A percentile compares a stretch with the other conserved stretches of the same genome.
phyloP scores from a whole-genome alignment of 2,329 filamentous ascomycete species.

The Aspergillus eucalypticola region DNA sequence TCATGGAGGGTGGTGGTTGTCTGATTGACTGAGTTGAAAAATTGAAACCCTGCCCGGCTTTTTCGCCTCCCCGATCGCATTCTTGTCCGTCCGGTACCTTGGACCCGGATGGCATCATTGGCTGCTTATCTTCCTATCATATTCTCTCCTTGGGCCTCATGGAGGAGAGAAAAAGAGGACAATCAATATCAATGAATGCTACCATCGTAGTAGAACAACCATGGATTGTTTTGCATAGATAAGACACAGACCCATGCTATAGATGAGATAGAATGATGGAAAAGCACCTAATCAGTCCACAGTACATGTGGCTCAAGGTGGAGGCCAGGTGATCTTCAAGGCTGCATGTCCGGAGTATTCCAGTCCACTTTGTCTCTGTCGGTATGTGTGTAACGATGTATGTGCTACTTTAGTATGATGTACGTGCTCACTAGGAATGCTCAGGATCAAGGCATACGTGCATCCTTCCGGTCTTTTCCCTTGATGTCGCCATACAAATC shows the following conservation, averaged over 20 bases:
- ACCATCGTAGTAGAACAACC: too few species aligned
- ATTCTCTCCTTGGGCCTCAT: background rate
- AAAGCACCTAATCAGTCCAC: background rate
- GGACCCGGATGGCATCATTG: conserved; percentile 11
- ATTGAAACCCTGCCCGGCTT: conserved; percentile 9
- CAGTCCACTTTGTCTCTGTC: conserved; percentile 16
- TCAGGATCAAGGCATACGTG: conserved; percentile 14
- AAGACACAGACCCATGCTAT: too few species aligned
- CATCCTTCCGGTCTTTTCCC: conserved; percentile 5
- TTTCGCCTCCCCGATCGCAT: conserved; percentile 22
- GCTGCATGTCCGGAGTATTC: conserved; percentile 24
- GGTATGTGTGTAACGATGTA: conserved; percentile 18
- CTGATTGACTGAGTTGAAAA: background rate
- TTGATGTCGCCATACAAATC: conserved; percentile 6
- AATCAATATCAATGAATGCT: too few species aligned
- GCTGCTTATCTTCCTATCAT: background rate
- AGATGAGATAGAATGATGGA: too few species aligned
- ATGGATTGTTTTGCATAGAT: too few species aligned
- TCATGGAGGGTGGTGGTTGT: conserved; percentile 10
- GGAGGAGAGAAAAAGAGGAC: too few species aligned
- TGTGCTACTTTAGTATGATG: conserved; percentile 14
- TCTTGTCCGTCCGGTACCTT: conserved; percentile 5
- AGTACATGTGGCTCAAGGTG: conserved; percentile 12
- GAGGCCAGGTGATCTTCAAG: conserved; percentile 25
- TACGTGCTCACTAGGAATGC: conserved; percentile 12